Percentiles rank a stretch among this genome's conserved stretches.
phyloP scores from a whole-genome alignment of 306 rosid species.

The Luffa aegyptiaca region DNA sequence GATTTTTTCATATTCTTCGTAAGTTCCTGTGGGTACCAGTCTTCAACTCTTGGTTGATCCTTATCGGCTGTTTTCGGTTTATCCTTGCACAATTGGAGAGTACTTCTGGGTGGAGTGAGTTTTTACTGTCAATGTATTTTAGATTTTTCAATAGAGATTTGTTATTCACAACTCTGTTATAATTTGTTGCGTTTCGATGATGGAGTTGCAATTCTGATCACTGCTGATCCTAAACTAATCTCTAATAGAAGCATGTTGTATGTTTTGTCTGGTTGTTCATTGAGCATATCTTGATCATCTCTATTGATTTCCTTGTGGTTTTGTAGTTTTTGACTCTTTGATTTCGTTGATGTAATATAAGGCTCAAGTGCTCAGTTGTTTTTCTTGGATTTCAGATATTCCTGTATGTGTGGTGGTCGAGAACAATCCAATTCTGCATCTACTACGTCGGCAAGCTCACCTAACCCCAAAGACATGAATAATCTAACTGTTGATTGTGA shows the following conservation, averaged over 20 bases:
- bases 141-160: not conserved
- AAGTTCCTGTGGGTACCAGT: not conserved
- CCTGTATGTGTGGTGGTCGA: slow-evolving; percentile 58
- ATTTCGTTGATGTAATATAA: not conserved
- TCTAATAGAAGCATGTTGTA: not conserved
- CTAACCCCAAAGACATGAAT: slow-evolving; percentile 47
- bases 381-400: slow-evolving; percentile 1
- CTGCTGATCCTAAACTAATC: not conserved
- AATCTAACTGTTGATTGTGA: slow-evolving; percentile 37
- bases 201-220: not conserved
- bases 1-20: not conserved
- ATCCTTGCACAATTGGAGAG: not conserved
- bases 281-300: not conserved
- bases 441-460: slow-evolving; percentile 28
- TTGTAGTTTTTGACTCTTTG: not conserved
- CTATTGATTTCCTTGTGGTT: not conserved
- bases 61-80: not conserved
- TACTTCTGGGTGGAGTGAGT: not conserved
- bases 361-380: not conserved
- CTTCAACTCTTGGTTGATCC: not conserved
- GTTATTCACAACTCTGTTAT: not conserved
- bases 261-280: not conserved
- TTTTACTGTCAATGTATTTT: not conserved
- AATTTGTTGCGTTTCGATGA: not conserved
- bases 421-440: slow-evolving; percentile 33